Base-by-base conservation (phyloP, 352 stramenopile species). In the Sclerospora graminicola region DNA sequence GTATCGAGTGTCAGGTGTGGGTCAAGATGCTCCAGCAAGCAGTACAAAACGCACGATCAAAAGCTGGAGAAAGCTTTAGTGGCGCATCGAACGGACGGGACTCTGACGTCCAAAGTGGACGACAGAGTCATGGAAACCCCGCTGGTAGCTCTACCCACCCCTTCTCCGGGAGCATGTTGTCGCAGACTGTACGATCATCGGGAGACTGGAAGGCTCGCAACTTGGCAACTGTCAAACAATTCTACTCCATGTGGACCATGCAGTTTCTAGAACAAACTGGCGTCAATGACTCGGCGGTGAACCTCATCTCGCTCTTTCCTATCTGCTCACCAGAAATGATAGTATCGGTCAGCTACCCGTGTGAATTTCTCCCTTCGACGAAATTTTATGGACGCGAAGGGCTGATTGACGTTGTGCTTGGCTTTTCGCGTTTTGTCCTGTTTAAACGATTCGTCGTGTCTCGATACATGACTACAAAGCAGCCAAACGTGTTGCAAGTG, bases 121-220 rank as follows among this genome's bases (percentile, higher is more conserved):
- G 47, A 36, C 54, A 43, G 20, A 70, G 54, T 53, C 43, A 61
- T 19, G 65, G 50, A 50, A 65, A 69, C 27, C 38, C 59, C 3
- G 28, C 46, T 1, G 38, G 42, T 0, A 59, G 54, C 31, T 50
- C 40, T 0, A 54, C 46, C 1, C 11, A 54, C 15, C 58, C 57
- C 1, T 60, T 69, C 9, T 57, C 30, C 9, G 61, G 57, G 4
- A 68, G 47, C 28, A 32, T 81, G 35, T 39, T 82, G 34, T 56
- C 67, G 27, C 77, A 87, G 51, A 83, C 66, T 6, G 77, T 89
- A 20, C 77, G 80, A 1, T 89, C 77, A 9, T 89, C 77, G 0
- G 53, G 65, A 18, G 80, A 92, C 56, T 89, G 77, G 80, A 92
- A 89, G 45, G 81, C 66, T 4, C 73, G 80, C 42, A 92, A 92